Evolutionary conservation across 805 yeast species (phyloP), one percentile per base, ranked within the genome.

Genomic region (Metschnikowia lunata): DNA sequence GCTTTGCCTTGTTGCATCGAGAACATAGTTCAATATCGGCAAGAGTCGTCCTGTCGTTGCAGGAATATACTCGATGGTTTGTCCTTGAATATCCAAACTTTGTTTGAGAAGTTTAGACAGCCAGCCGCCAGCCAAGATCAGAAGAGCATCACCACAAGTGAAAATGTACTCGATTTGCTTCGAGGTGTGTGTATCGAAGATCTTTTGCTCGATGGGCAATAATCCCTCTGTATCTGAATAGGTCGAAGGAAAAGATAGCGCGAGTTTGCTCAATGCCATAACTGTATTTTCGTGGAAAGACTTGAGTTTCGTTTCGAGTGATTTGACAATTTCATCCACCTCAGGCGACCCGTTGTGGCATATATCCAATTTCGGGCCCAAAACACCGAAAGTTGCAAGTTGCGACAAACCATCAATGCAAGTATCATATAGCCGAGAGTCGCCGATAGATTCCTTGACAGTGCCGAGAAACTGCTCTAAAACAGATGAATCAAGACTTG

Each of bases 71-170:
- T 46, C 39, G 1, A 56, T 28, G 0, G 30, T 34, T 6, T 53
- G 61, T 11, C 69, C 76, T 40, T 69, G 75, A 15, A 86, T 67
- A 56, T 85, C 95, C 37, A 80, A 55, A 11, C 74, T 66, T 36
- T 76, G 72, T 26, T 60, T 57, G 50, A 88, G 62, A 11, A 74
- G 70, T 27, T 67, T 71, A 1, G 96, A 82, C 3, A 72, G 61
- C 93, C 95, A 85, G 0, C 96, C 96, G 14, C 80, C 74, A 0
- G 87, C 82, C 6, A 85, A 56, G 11, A 87, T 70, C 26, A 86
- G 72, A 14, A 90, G 63, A 0, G 96, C 89, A 59, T 91, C 98
- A 42, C 98, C 97, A 37, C 83, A 75, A 0, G 88, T 74, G 52
- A 91, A 88, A 15, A 84, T 64, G 40, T 71, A 78, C 48, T 91